These are phyloP conservation scores for Camellia lanceoleosa DNA, from an alignment of 148 eudicot genomes.

Conservation along the genomic window DNA sequence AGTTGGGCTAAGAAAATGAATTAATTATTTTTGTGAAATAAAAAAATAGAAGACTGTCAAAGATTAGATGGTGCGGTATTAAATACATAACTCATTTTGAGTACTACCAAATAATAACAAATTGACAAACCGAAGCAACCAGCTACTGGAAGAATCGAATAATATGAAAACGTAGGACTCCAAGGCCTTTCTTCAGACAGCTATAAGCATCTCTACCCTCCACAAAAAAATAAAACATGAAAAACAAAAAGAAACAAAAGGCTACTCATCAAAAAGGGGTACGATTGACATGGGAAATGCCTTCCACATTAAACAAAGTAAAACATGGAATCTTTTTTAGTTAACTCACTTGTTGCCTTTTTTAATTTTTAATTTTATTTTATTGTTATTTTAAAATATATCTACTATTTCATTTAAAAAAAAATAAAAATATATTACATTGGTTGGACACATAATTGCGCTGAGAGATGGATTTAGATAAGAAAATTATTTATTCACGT, in stretches of 20 bases:
- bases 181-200: not conserved
- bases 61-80: no score
- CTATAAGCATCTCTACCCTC: not conserved
- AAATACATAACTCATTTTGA: not conserved
- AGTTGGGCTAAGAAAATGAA: no score
- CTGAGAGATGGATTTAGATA: not conserved
- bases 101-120: not conserved
- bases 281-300: not conserved
- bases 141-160: no score
- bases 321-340: not conserved
- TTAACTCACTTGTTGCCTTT: not conserved
- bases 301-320: not conserved
- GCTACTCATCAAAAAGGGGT: not conserved
- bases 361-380: not conserved
- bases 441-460: slow-evolving; percentile 1
- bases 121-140: not conserved
- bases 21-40: no score
- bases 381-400: no score
- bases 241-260: not conserved
- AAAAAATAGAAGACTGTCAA: no score
- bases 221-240: no score
- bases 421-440: not conserved
- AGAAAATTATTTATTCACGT: no score
- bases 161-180: not conserved
- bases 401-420: no score